Evolutionary conservation across 164 flowering plant species (phyloP).

Genomic region (Vitis cinerea): DNA sequence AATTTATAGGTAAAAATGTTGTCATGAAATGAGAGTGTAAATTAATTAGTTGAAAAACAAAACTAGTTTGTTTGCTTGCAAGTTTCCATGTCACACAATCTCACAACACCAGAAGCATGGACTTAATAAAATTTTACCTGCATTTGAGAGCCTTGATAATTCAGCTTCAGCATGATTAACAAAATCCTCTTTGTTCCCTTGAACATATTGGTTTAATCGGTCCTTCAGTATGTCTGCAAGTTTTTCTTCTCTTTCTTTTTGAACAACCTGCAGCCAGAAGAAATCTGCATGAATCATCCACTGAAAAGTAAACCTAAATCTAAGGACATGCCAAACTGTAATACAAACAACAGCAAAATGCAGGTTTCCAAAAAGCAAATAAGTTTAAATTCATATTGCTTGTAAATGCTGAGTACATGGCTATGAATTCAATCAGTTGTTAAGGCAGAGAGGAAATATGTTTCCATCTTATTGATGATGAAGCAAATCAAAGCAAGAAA

Average conservation of each 20-base stretch:
- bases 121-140: constrained; percentile 43
- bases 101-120: too few relatives aligned
- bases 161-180: constrained; percentile 74
- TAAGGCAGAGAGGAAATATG: too few relatives aligned
- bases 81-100: too few relatives aligned
- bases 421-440: too few relatives aligned
- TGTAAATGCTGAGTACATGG: too few relatives aligned
- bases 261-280: constrained; percentile 54
- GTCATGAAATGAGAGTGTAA: too few relatives aligned
- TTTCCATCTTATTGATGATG: too few relatives aligned
- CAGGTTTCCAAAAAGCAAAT: background rate
- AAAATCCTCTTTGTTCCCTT: constrained; percentile 75
- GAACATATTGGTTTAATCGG: constrained; percentile 76
- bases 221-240: constrained; percentile 64
- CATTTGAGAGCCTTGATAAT: constrained; percentile 79
- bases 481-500: too few relatives aligned
- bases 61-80: too few relatives aligned
- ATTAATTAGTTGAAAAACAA: too few relatives aligned
- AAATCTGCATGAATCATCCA: background rate
- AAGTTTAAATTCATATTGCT: background rate
- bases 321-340: background rate
- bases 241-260: constrained; percentile 95
- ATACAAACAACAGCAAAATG: background rate
- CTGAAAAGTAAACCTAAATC: background rate
- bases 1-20: too few relatives aligned